phyloP scores from a whole-genome alignment of 768 basidiomycete genomes.

The Serendipita sp. region DNA sequence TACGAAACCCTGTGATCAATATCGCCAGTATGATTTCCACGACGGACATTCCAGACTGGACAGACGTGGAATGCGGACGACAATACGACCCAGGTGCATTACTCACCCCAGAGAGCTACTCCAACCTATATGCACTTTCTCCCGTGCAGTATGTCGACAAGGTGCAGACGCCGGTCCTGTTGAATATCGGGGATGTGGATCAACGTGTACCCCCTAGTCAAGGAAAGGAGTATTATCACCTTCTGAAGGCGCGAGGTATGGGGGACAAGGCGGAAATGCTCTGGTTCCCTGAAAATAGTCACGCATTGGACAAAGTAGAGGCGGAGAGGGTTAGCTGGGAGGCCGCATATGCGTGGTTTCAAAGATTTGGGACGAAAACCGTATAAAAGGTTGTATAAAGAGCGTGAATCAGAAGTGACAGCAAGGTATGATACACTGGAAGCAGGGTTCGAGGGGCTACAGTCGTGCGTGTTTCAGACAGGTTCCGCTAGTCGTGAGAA shows the following conservation, averaged over 20 bases:
- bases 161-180: conserved; percentile 37
- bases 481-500: too few species aligned
- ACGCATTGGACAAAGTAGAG: conserved; percentile 50
- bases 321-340: conserved; percentile 27
- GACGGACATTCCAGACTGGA: conserved; percentile 61
- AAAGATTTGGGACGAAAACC: not conserved
- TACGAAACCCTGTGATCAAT: conserved; percentile 58
- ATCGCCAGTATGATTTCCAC: conserved; percentile 33
- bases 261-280: conserved; percentile 36
- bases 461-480: too few species aligned
- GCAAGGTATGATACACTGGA: too few species aligned
- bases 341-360: not conserved
- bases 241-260: conserved; percentile 29
- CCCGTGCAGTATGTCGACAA: conserved; percentile 40
- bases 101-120: conserved; percentile 32
- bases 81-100: conserved; percentile 23
- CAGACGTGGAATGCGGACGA: conserved; percentile 27
- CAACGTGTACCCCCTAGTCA: conserved; percentile 48
- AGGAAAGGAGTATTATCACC: conserved; percentile 48
- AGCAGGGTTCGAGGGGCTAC: too few species aligned
- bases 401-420: too few species aligned
- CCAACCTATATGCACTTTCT: conserved; percentile 31
- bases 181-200: conserved; percentile 47
- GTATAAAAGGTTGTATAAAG: too few species aligned
- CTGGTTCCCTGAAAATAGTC: conserved; percentile 44